phyloP scores from a whole-genome alignment of 2,329 filamentous ascomycete genomes.

The Colletotrichum euphorbiae region DNA sequence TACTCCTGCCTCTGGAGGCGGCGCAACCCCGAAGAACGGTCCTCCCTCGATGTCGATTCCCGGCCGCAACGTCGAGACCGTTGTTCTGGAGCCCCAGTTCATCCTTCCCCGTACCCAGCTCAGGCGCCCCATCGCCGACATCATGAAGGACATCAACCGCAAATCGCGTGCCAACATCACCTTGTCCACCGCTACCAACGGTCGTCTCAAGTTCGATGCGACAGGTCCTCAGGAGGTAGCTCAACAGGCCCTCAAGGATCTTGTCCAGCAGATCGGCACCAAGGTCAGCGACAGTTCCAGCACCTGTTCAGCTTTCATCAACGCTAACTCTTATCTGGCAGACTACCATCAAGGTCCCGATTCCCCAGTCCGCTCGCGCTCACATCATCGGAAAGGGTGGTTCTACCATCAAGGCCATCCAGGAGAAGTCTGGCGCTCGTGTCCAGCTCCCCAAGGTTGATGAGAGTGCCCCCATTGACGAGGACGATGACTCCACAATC shows the following conservation, averaged over 20 bases:
- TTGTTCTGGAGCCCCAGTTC: conserved; percentile 79
- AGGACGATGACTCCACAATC: conserved; percentile 83
- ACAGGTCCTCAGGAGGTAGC: conserved; percentile 86
- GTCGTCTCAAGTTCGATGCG: conserved; percentile 83
- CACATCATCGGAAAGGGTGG: conserved; percentile 95
- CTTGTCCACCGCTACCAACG: conserved; percentile 78
- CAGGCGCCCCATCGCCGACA: conserved; percentile 86
- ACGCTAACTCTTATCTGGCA: conserved; percentile 42
- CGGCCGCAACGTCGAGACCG: conserved; percentile 82
- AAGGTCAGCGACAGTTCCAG: conserved; percentile 68
- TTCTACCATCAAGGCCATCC: conserved; percentile 88
- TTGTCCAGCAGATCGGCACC: conserved; percentile 87
- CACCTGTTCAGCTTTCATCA: not conserved
- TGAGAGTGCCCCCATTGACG: conserved; percentile 65
- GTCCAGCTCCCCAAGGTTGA: conserved; percentile 91
- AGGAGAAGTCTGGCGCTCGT: conserved; percentile 88
- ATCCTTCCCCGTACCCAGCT: conserved; percentile 81
- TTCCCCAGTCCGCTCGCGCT: conserved; percentile 85
- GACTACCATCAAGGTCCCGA: conserved; percentile 76
- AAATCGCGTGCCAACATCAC: conserved; percentile 89
- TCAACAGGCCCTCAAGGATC: conserved; percentile 88
- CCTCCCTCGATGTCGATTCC: conserved; percentile 78
- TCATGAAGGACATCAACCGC: conserved; percentile 91
- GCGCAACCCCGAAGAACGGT: conserved; percentile 57
- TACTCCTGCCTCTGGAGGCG: conserved; percentile 72